phyloP scores from a whole-genome alignment of 2,329 filamentous ascomycete genomes.

The Helicocarpus griseus region DNA sequence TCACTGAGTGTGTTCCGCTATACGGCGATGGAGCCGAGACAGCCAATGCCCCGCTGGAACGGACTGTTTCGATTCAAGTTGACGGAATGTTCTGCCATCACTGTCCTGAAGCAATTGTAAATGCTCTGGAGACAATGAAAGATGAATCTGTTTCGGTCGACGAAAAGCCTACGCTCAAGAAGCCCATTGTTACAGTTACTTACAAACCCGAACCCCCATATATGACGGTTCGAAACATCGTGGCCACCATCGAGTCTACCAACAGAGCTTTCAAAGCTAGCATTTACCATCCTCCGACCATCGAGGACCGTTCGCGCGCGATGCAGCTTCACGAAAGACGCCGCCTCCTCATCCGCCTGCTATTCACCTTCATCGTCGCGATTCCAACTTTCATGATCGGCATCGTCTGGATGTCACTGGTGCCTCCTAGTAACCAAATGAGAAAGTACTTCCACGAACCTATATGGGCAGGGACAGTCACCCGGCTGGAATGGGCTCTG shows the following conservation, averaged over 20 bases:
- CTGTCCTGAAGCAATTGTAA: constrained; percentile 46
- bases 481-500: constrained; percentile 66
- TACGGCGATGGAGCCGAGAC: constrained; percentile 29
- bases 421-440: constrained; percentile 49
- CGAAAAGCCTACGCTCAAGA: constrained; percentile 44
- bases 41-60: constrained; percentile 24
- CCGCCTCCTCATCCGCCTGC: constrained; percentile 58
- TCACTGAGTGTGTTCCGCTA: constrained; percentile 38
- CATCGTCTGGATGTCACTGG: constrained; percentile 81
- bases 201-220: constrained; percentile 59
- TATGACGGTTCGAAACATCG: constrained; percentile 67
- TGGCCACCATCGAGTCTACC: constrained; percentile 55
- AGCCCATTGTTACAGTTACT: constrained; percentile 58
- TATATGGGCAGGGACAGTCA: constrained; percentile 60
- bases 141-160: constrained; percentile 31
- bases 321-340: constrained; percentile 63
- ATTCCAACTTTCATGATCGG: constrained; percentile 82
- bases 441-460: constrained; percentile 60
- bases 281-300: constrained; percentile 68
- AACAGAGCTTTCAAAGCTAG: constrained; percentile 58
- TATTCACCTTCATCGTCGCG: constrained; percentile 58
- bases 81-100: constrained; percentile 67
- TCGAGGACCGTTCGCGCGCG: constrained; percentile 68
- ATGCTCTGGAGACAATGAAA: constrained; percentile 37
- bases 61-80: constrained; percentile 56